Evolutionary conservation across 2,329 filamentous ascomycete genomes (phyloP).

Genomic region (Trichoderma arundinaceum): DNA sequence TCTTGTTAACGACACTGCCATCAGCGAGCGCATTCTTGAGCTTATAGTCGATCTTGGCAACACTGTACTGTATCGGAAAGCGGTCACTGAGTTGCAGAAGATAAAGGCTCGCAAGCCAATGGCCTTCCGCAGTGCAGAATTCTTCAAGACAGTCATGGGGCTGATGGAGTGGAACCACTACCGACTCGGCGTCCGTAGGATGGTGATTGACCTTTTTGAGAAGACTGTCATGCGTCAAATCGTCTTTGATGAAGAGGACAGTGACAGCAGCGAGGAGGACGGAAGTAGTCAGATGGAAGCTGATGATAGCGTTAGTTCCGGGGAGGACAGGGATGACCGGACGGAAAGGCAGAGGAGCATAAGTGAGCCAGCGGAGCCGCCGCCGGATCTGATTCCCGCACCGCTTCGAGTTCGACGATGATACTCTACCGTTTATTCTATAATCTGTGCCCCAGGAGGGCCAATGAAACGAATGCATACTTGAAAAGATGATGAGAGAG

Average conservation of each 20-base stretch:
- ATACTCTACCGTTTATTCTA: not conserved
- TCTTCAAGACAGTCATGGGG: slow-evolving; percentile 86
- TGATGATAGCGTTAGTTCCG: slow-evolving; percentile 56
- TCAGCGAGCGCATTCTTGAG: slow-evolving; percentile 81
- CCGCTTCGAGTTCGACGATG: slow-evolving; percentile 44
- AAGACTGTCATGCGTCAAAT: slow-evolving; percentile 84
- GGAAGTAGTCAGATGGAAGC: slow-evolving; percentile 55
- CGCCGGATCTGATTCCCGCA: slow-evolving; percentile 44
- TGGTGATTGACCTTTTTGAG: slow-evolving; percentile 93
- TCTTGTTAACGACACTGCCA: slow-evolving; percentile 63
- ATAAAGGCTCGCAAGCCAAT: slow-evolving; percentile 76
- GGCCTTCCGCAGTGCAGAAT: slow-evolving; percentile 73
- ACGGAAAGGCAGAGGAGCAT: slow-evolving; percentile 65
- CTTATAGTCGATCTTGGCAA: slow-evolving; percentile 89
- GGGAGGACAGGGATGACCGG: slow-evolving; percentile 59
- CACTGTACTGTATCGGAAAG: slow-evolving; percentile 88
- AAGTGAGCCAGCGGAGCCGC: slow-evolving; percentile 49
- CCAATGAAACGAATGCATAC: not conserved
- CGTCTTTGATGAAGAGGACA: slow-evolving; percentile 68
- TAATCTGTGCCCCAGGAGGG: not conserved
- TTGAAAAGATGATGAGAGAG: not conserved
- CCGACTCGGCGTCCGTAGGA: slow-evolving; percentile 81
- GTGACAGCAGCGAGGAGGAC: slow-evolving; percentile 49
- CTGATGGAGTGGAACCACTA: slow-evolving; percentile 90
- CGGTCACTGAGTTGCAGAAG: slow-evolving; percentile 79